Conservation (phyloP, 176 grass and related monocot species). For the Phoenix dactylifera region DNA sequence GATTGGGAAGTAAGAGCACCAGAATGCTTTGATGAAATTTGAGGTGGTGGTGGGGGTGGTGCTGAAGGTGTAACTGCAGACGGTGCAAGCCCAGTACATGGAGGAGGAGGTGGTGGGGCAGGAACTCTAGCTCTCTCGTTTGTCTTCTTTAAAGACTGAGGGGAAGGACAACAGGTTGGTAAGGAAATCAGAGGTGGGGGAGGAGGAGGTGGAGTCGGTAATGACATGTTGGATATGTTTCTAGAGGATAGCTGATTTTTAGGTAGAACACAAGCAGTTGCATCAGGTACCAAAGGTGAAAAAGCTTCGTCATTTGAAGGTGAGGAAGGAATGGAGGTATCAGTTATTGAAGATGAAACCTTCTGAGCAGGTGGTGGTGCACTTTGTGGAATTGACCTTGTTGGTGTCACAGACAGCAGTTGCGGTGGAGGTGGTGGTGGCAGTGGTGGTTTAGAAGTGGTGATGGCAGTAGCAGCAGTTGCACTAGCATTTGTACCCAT, state of each 20-base stretch:
- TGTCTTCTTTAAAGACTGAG: neutral
- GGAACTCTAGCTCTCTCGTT: neutral
- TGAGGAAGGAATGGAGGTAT: neutral
- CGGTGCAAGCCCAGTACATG: neutral
- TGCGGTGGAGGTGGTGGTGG: neutral
- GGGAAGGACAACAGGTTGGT: neutral
- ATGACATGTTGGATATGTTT: conserved; percentile 11
- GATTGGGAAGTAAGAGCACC: neutral
- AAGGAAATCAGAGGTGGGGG: conserved; percentile 11
- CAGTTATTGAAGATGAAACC: neutral
- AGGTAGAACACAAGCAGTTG: conserved; percentile 15
- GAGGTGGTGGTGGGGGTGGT: conserved; percentile 22
- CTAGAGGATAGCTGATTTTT: conserved; percentile 19
- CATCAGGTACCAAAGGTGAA: conserved; percentile 16
- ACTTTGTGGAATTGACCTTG: neutral
- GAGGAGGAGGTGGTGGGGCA: neutral
- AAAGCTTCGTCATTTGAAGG: conserved; percentile 26
- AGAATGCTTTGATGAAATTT: conserved; percentile 9
- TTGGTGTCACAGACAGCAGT: neutral
- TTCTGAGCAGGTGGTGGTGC: neutral
- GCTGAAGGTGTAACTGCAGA: neutral
- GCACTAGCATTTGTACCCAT: too few relatives aligned
- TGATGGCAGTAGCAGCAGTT: too few relatives aligned
- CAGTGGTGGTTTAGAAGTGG: neutral
- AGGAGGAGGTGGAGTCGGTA: conserved; percentile 14